Conservation (phyloP, 2,329 filamentous ascomycete genomes). For the Alternaria alternata region DNA sequence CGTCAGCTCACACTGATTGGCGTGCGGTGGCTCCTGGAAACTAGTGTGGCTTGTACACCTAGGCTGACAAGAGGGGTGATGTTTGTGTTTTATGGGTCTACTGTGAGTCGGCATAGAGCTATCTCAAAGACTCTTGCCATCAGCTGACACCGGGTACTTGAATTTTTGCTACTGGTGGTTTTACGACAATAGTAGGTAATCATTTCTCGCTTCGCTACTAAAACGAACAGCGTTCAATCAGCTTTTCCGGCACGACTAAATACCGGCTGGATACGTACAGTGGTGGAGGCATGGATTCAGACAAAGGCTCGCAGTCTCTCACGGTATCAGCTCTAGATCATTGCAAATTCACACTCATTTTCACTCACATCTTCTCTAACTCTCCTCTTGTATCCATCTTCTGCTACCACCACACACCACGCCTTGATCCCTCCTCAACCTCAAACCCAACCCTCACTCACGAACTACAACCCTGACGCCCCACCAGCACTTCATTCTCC, state of each 20-base stretch:
- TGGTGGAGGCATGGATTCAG: not conserved
- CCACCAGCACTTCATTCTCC: no score
- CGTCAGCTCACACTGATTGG: slow-evolving; percentile 1
- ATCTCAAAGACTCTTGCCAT: not conserved
- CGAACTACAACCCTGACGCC: no score
- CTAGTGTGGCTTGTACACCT: slow-evolving; percentile 9
- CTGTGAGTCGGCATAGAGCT: not conserved
- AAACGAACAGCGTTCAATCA: not conserved
- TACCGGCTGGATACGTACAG: not conserved
- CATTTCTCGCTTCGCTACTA: not conserved
- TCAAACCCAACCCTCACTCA: no score
- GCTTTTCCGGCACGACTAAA: not conserved
- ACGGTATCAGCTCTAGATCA: not conserved
- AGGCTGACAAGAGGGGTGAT: slow-evolving; percentile 10
- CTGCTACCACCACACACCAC: no score
- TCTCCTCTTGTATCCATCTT: no score
- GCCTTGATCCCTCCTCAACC: no score
- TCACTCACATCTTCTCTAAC: no score
- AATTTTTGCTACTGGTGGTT: not conserved
- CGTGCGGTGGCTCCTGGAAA: slow-evolving; percentile 13
- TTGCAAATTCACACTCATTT: no score
- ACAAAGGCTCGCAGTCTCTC: not conserved
- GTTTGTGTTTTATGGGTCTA: not conserved
- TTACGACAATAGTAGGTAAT: not conserved
- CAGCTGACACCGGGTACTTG: not conserved